phyloP scores from a whole-genome alignment of 352 stramenopile genomes.

The Phytophthora chlamydospora region DNA sequence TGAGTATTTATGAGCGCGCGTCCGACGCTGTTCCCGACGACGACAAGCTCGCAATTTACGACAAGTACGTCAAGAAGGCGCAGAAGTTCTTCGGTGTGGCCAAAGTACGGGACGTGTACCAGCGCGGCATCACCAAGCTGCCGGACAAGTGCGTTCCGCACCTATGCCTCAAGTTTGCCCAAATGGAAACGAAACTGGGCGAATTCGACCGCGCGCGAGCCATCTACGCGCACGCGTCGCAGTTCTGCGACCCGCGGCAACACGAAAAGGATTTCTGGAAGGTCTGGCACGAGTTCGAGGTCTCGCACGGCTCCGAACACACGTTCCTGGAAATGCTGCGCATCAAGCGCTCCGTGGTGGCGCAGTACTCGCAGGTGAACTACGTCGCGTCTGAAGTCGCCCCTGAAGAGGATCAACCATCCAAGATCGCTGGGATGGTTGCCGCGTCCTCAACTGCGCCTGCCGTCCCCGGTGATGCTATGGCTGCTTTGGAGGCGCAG shows the following conservation, averaged over 20 bases:
- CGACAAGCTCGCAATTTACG: slow-evolving; percentile 95
- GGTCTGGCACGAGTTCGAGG: slow-evolving; percentile 96
- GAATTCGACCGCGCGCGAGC: slow-evolving; percentile 97
- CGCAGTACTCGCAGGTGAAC: slow-evolving; percentile 96
- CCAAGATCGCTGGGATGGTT: slow-evolving; percentile 63
- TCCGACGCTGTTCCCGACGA: slow-evolving; percentile 84
- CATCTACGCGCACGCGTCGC: slow-evolving; percentile 95
- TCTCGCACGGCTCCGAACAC: slow-evolving; percentile 96
- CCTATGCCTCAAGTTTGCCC: slow-evolving; percentile 96
- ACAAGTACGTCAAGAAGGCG: slow-evolving; percentile 94
- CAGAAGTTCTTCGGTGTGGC: slow-evolving; percentile 96
- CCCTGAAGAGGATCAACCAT: slow-evolving; percentile 34
- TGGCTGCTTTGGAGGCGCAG: slow-evolving; percentile 86
- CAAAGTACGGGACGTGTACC: slow-evolving; percentile 97
- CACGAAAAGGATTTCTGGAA: slow-evolving; percentile 96
- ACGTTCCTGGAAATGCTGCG: slow-evolving; percentile 99
- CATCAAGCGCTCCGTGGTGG: slow-evolving; percentile 97
- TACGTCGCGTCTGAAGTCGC: slow-evolving; percentile 95
- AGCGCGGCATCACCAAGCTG: slow-evolving; percentile 94
- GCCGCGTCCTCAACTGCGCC: slow-evolving; percentile 42
- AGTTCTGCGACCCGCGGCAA: slow-evolving; percentile 97
- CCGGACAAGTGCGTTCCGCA: slow-evolving; percentile 90
- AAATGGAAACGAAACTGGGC: slow-evolving; percentile 96
- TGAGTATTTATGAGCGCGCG: slow-evolving; percentile 96
- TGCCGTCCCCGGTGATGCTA: slow-evolving; percentile 72